Conservation (phyloP, 1,284 basidiomycete genomes). For the Moesziomyces antarcticus region DNA sequence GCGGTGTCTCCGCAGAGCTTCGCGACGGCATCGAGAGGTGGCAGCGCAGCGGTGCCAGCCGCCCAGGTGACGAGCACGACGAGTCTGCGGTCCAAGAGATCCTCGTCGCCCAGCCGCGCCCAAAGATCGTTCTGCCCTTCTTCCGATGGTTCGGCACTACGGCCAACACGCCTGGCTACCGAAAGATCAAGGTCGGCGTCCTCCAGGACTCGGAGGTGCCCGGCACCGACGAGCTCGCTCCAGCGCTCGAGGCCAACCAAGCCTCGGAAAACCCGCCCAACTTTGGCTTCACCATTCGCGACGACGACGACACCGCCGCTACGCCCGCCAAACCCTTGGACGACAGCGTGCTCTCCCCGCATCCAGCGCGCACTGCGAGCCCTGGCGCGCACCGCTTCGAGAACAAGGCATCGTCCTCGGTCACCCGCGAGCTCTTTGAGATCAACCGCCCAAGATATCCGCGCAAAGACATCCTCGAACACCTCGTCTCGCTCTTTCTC, state of each 20-base stretch:
- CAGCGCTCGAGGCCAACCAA: conserved; percentile 22
- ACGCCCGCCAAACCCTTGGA: conserved; percentile 25
- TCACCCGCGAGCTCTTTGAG: conserved; percentile 56
- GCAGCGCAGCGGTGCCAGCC: conserved; percentile 35
- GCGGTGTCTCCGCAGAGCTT: conserved; percentile 35
- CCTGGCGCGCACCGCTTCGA: conserved; percentile 16
- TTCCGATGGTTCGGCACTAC: conserved; percentile 63
- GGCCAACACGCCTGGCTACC: conserved; percentile 61
- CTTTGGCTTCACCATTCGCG: conserved; percentile 39
- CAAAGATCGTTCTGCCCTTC: conserved; percentile 60
- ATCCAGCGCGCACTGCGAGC: conserved; percentile 18
- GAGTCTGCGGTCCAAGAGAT: conserved; percentile 10
- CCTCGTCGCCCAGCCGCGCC: conserved; percentile 18
- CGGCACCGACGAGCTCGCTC: conserved; percentile 36
- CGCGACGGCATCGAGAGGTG: conserved; percentile 48
- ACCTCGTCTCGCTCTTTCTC: conserved; percentile 50
- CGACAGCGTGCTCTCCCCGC: conserved; percentile 35
- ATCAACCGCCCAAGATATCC: conserved; percentile 57
- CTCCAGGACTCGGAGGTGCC: conserved; percentile 48
- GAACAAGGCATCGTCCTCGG: conserved; percentile 48
- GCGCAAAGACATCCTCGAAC: conserved; percentile 46
- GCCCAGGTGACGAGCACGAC: conserved; percentile 23
- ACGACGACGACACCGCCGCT: conserved; percentile 26
- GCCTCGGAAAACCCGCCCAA: conserved; percentile 5
- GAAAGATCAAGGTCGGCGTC: conserved; percentile 61